Percentiles rank a stretch among this genome's conserved stretches.
phyloP scores from a whole-genome alignment of 208 protist species.

The Leishmania lainsoni region DNA sequence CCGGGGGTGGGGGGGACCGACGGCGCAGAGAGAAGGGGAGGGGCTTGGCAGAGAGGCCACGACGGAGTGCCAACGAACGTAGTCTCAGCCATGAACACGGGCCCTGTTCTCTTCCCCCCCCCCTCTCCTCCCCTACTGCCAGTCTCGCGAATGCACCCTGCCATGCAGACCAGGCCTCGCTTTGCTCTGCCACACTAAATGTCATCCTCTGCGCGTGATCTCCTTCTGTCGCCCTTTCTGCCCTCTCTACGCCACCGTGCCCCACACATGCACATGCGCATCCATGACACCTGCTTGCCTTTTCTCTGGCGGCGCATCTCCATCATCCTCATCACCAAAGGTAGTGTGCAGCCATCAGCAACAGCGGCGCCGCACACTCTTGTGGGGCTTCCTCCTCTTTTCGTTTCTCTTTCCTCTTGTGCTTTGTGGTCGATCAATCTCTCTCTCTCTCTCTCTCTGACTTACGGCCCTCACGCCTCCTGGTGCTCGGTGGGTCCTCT shows the following conservation, averaged over 20 bases:
- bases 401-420: not conserved
- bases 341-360: not conserved
- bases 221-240: not conserved
- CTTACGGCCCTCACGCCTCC: too few species aligned
- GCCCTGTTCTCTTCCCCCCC: too few species aligned
- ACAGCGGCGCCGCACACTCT: not conserved
- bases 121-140: not conserved
- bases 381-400: not conserved
- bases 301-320: not conserved
- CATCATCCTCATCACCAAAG: not conserved
- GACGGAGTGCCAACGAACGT: too few species aligned
- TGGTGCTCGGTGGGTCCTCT: too few species aligned
- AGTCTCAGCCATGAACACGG: too few species aligned
- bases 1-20: too few species aligned
- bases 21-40: too few species aligned
- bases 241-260: not conserved
- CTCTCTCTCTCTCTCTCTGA: too few species aligned
- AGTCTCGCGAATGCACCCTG: not conserved
- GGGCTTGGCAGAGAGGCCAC: too few species aligned
- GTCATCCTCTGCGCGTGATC: not conserved
- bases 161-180: too few species aligned
- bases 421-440: not conserved
- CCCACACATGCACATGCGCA: not conserved
- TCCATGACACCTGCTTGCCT: not conserved
- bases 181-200: too few species aligned